Base-by-base conservation (phyloP, 1,139 yeast species). In the Kodamaea sp. region DNA sequence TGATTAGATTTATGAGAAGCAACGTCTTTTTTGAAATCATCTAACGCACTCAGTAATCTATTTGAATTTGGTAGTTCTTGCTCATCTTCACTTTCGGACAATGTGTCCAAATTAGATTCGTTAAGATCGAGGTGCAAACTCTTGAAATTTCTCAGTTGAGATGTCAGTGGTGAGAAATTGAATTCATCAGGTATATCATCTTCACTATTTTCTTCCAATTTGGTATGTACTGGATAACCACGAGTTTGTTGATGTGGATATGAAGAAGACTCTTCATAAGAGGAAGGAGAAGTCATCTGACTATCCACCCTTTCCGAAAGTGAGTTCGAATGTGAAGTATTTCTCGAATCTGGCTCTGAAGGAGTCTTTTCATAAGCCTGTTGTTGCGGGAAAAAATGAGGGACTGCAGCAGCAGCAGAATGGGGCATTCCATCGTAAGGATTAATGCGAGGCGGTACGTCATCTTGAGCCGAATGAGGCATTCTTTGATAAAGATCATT, bases 1-100 rank as follows among this genome's bases (percentile, higher is more conserved):
- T 11, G 24, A 11, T 20, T 27, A 12, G 45, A 46, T 36, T 55
- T 60, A 34, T 57, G 61, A 28, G 44, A 50, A 25, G 57, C 55
- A 7, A 64, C 49, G 35, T 68, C 74, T 27, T 55, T 47, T 35
- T 53, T 63, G 40, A 67, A 58, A 6, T 53, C 63, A 30, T 57
- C 57, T 35, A 68, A 59, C 4, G 67, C 66, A 3, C 55, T 42
- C 1, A 67, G 58, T 30, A 67, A 51, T 37, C 63, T 50, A 29
- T 53, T 34, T 31, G 27, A 25, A 6, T 28, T 15, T 36, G 36
- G 27, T 34, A 29, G 12, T 36, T 29, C 20, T 15, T 4, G 20
- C 20, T 15, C 20, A 26, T 39, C 36, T 9, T 43, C 50, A 8
- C 44, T 38, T 24, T 43, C 48, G 7, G 45, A 39, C 10, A 37